phyloP scores from a whole-genome alignment of 306 rosid genomes.

The Corylus americana region DNA sequence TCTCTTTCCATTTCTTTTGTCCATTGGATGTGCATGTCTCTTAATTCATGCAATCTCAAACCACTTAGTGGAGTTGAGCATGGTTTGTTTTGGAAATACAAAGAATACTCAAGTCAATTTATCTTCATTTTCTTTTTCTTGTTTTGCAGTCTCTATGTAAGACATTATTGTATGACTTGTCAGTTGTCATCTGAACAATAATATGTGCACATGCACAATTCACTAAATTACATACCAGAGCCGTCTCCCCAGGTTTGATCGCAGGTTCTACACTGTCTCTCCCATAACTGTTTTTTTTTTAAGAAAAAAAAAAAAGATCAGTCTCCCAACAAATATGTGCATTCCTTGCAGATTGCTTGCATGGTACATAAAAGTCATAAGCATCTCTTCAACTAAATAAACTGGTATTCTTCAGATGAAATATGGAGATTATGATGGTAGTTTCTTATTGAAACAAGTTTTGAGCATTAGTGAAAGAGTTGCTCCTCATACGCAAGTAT shows the following conservation, averaged over 20 bases:
- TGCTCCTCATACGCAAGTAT: background rate
- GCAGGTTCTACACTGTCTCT: constrained; percentile 91
- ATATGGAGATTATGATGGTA: background rate
- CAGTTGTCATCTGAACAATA: background rate
- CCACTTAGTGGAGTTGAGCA: background rate
- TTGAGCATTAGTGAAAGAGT: background rate
- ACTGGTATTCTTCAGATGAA: background rate
- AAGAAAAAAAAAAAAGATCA: background rate
- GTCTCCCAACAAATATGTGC: constrained; percentile 17
- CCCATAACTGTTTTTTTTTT: constrained; percentile 60
- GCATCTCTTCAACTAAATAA: background rate
- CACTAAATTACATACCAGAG: constrained; percentile 59
- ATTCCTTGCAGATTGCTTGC: background rate
- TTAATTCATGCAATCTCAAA: constrained; percentile 3
- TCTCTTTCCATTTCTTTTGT: background rate
- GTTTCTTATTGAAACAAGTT: background rate
- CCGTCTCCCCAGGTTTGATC: constrained; percentile 81
- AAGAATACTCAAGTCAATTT: background rate
- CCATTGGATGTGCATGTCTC: background rate
- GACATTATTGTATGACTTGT: background rate
- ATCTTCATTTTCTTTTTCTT: background rate
- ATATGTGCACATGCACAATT: background rate
- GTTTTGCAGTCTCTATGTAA: background rate
- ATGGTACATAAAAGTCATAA: background rate
- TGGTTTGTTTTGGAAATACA: background rate